A percentile compares a stretch with the other conserved stretches of the same genome.
Conservation (phyloP, 1,284 basidiomycete species). For the Cystobasidiaceae sp. region DNA sequence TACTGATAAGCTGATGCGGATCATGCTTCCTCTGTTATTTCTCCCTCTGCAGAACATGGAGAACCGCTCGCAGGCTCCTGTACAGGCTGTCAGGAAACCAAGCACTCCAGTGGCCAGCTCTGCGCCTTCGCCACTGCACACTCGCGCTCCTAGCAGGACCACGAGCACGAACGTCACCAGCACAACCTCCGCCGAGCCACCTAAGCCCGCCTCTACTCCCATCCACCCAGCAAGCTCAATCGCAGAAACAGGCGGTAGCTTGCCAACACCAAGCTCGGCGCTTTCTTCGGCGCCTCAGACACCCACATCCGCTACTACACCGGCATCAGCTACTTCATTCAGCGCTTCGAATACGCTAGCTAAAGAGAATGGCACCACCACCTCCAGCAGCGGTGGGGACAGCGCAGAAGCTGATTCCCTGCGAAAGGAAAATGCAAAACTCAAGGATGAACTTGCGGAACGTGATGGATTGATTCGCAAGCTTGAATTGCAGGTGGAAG, state of each 20-base stretch:
- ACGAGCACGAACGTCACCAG: background rate
- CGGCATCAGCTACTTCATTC: conserved; percentile 43
- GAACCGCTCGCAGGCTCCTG: conserved; percentile 18
- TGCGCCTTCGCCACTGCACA: conserved; percentile 11
- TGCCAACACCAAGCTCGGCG: conserved; percentile 44
- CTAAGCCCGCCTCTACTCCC: conserved; percentile 33
- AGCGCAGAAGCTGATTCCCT: conserved; percentile 43
- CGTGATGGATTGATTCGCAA: conserved; percentile 71
- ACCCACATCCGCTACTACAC: conserved; percentile 30
- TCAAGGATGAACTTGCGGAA: conserved; percentile 64
- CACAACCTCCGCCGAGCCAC: conserved; percentile 28
- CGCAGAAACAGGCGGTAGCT: conserved; percentile 15
- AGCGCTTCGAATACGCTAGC: conserved; percentile 41
- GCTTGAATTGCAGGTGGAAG: conserved; percentile 73
- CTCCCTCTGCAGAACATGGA: conserved; percentile 26
- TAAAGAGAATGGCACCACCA: conserved; percentile 38
- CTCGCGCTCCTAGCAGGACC: background rate
- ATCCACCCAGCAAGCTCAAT: conserved; percentile 31
- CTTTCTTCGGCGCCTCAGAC: conserved; percentile 31
- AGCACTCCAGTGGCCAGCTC: conserved; percentile 29
- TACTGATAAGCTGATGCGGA: too few relatives aligned
- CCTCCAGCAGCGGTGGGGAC: conserved; percentile 39
- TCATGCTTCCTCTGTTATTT: too few relatives aligned
- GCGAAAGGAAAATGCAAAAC: conserved; percentile 58
- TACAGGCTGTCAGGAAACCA: conserved; percentile 29